Base-by-base conservation (phyloP, 257 asterid genomes). In the Nicotiana benthamiana region DNA sequence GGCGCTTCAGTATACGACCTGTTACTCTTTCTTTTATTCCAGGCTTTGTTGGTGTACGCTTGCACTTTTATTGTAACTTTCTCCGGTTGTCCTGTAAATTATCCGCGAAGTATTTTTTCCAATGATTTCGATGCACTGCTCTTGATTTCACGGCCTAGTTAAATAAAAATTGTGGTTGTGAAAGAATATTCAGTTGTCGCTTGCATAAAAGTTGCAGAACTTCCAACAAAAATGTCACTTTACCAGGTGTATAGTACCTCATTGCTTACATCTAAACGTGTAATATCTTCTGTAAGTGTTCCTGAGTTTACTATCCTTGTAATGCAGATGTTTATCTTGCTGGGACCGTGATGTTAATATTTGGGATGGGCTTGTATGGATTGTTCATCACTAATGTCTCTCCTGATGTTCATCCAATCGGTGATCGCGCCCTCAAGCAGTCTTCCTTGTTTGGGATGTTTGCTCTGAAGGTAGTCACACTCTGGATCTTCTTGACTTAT, bases 321-420 rank as follows among this genome's bases (percentile, higher is more conserved):
- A 46, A 46, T 46, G 48, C 91, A 93, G 97, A 93, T 85, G 94
- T 91, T 67, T 93, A 93, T 82, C 96, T 95, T 82, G 99, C 97
- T 67, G 99, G 99, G 85, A 95, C 99, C 3, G 98, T 95, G 27
- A 95, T 95, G 98, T 82, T 95, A 72, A 95, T 95, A 82, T 95
- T 95, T 46, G 99, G 98, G 36, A 95, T 93, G 99, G 99, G 99
- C 64, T 82, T 95, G 89, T 93, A 95, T 56, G 99, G 98, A 68
- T 84, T 95, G 66, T 95, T 95, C 79, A 95, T 95, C 84, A 83
- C 94, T 75, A 93, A 95, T 51, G 91, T 86, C 83, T 78, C 91
- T 68, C 86, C 87, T 59, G 83, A 90, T 67, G 88, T 85, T 20
- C 80, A 86, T 13, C 83, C 97, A 20, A 61, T 81, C 51, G 18